Percentiles rank a stretch among this genome's conserved stretches.
phyloP scores from a whole-genome alignment of 345 rosid species.

The Carallia pectinifolia region DNA sequence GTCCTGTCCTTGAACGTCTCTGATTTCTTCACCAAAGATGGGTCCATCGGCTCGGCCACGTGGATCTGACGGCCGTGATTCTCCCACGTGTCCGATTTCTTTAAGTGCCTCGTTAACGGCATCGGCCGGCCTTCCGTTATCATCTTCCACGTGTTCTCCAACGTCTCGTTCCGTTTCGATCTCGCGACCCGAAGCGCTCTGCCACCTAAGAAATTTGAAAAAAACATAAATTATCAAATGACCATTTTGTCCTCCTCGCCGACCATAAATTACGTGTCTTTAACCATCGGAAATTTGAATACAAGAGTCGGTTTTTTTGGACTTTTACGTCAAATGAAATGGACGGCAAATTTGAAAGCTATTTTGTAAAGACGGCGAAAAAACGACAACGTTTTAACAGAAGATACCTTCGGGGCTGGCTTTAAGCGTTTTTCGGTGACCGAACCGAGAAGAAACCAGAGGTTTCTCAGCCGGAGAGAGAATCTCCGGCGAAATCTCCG shows the following conservation, averaged over 20 bases:
- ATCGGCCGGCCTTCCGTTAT: constrained; percentile 67
- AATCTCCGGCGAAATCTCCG: constrained; percentile 28
- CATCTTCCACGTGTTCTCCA: constrained; percentile 79
- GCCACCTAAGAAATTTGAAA: constrained; percentile 19
- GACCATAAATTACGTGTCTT: background rate
- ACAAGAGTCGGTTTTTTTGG: background rate
- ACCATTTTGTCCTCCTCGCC: background rate
- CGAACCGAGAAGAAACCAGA: constrained; percentile 50
- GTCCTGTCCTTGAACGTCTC: constrained; percentile 74
- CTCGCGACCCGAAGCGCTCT: constrained; percentile 50
- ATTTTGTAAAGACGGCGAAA: background rate
- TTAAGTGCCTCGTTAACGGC: constrained; percentile 60
- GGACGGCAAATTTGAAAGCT: constrained; percentile 4
- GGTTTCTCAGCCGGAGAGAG: constrained; percentile 45
- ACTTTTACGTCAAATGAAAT: background rate
- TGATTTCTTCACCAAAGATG: constrained; percentile 41
- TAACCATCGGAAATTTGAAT: too few relatives aligned
- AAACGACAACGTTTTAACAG: constrained; percentile 19
- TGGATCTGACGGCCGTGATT: constrained; percentile 19
- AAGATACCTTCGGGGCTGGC: constrained; percentile 53
- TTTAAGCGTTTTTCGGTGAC: constrained; percentile 42
- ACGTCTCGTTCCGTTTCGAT: constrained; percentile 55
- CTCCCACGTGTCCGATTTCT: constrained; percentile 50
- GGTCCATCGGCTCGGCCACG: constrained; percentile 1
- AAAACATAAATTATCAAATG: background rate